phyloP scores from a whole-genome alignment of 2,329 filamentous ascomycete genomes.

The Sporothrix luriei region DNA sequence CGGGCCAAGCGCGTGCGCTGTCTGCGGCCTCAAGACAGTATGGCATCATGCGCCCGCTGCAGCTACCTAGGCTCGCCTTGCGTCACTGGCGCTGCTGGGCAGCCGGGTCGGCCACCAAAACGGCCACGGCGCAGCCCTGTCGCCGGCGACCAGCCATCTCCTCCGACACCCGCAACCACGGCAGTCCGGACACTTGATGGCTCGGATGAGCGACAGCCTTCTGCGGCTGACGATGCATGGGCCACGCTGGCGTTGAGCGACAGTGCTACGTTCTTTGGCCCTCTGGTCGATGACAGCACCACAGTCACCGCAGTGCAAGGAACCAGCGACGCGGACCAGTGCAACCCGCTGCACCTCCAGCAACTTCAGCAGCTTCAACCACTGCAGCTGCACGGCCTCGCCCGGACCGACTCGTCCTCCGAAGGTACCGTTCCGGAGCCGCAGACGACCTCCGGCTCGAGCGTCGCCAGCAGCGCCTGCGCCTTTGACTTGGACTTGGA shows the following conservation, averaged over 20 bases:
- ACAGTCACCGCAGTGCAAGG: too few relatives aligned
- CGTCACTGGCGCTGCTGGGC: constrained; percentile 19
- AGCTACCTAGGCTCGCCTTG: background rate
- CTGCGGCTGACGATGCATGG: background rate
- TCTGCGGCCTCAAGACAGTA: constrained; percentile 16
- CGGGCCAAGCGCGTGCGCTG: constrained; percentile 20
- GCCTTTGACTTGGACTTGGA: constrained; percentile 5
- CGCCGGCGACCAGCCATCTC: background rate
- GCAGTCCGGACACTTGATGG: background rate
- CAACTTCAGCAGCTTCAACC: background rate
- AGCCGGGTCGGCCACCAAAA: constrained; percentile 19
- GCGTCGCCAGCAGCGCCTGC: background rate
- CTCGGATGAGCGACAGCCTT: background rate
- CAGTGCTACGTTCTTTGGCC: constrained; percentile 1
- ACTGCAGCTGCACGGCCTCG: background rate
- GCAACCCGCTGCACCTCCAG: background rate
- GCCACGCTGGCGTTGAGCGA: background rate
- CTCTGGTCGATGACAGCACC: background rate
- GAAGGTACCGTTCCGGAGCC: too few relatives aligned
- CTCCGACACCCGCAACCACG: background rate
- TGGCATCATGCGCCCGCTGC: constrained; percentile 23
- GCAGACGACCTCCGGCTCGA: background rate
- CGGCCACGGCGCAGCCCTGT: background rate
- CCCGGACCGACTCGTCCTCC: too few relatives aligned
- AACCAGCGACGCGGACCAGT: background rate